Evolutionary conservation across 148 eudicot species (phyloP), one percentile per base, ranked within the genome.

Genomic region (Rhododendron kiyosumense): DNA sequence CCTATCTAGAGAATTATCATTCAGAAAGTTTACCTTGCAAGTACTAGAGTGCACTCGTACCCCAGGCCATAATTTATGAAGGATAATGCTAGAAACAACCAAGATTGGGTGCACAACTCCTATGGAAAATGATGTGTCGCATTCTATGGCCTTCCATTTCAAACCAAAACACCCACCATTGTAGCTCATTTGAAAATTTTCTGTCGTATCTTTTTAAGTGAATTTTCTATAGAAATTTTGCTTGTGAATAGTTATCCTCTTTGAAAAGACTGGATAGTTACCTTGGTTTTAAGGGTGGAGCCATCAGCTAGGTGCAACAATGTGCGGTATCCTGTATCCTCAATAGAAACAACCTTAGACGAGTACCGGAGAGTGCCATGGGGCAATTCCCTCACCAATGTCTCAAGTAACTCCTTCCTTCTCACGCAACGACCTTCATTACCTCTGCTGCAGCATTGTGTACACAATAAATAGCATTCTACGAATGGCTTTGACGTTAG

Each of bases 231-330:
- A 10, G 74, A 26, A 67, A 67, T 26, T 69, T 69, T 13, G 76
- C 76, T 71, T 30, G 76, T 71, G 41, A 30, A 26, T 11, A n/a
- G 13, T 26, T 65, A 2, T 63, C 4, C 14, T 65, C 32, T n/a
- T 26, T 3, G 15, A 26, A 65, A 65, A 65, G 73, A 43, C 9
- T 9, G 54, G 38, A 46, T 45, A 14, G 20, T 49, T 87, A 91
- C 94, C 93, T 91, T 92, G 74, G 94, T 86, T 86, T 83, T 88
- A 69, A 88, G 81, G 38, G 86, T 81, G 51, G 93, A 84, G 36
- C 91, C 91, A 86, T 92, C 91, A 30, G 93, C 91, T 22, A 91
- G 90, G 83, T 91, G 94, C 80, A 93, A 76, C 84, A 91, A 43
- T 67, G 90, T 93, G 41, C 79, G 85, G 38, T n/a, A 84, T 43